phyloP scores from a whole-genome alignment of 1,284 basidiomycete species.

The Boletus semigastroideus region DNA sequence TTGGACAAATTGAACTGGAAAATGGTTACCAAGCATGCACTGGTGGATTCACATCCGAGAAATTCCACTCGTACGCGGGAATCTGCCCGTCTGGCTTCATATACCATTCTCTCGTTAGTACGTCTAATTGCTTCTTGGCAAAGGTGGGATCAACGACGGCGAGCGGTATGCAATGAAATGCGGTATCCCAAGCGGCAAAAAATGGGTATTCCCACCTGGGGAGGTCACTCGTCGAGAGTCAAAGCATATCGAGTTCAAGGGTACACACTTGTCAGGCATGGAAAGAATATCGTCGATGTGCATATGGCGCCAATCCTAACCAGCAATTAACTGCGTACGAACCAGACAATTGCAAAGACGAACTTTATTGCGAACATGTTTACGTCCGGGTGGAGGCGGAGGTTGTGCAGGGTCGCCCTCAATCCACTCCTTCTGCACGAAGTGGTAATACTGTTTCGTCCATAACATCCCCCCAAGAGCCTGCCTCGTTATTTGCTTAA shows the following conservation, averaged over 20 bases:
- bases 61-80: constrained; percentile 99
- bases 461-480: constrained; percentile 98
- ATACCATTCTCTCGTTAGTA: constrained; percentile 98
- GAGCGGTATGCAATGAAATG: constrained; percentile 97
- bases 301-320: constrained; percentile 90
- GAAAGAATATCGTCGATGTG: constrained; percentile 95
- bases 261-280: constrained; percentile 91
- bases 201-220: constrained; percentile 95
- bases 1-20: background rate
- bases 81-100: constrained; percentile 98
- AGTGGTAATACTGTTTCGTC: constrained; percentile 98
- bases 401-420: constrained; percentile 95
- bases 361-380: constrained; percentile 82
- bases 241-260: background rate
- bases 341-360: background rate
- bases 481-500: constrained; percentile 95
- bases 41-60: constrained; percentile 94
- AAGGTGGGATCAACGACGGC: constrained; percentile 94
- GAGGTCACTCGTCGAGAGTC: constrained; percentile 1
- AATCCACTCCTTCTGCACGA: constrained; percentile 95
- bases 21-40: constrained; percentile 86
- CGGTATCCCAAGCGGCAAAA: constrained; percentile 94
- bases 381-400: constrained; percentile 88
- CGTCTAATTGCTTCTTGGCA: constrained; percentile 96
- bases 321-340: constrained; percentile 1